Conservation (phyloP, 1,284 basidiomycete species). For the Amylostereum areolatum region DNA sequence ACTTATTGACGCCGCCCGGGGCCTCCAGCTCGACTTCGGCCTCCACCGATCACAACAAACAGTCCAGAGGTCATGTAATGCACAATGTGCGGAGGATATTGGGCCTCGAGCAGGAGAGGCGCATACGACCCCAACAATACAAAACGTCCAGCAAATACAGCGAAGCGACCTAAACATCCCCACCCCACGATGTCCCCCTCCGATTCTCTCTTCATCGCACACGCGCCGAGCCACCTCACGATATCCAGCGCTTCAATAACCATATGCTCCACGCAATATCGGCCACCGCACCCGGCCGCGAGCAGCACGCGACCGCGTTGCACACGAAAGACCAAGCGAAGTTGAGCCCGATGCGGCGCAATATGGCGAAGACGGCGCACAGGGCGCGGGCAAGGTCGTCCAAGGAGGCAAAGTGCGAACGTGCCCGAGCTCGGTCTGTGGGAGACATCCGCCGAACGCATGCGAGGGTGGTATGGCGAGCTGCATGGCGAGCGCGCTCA, state of each 20-base stretch:
- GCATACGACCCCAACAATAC: too few species aligned
- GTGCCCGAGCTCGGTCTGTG: slow-evolving; percentile 43
- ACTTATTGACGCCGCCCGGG: too few species aligned
- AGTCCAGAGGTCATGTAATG: too few species aligned
- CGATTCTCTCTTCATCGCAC: neutral
- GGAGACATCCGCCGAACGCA: slow-evolving; percentile 41
- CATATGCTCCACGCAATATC: slow-evolving; percentile 23
- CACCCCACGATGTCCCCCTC: neutral
- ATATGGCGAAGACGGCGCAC: slow-evolving; percentile 32
- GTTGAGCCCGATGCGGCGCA: slow-evolving; percentile 34
- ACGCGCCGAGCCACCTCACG: neutral
- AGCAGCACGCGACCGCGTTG: slow-evolving; percentile 38
- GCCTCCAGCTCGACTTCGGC: too few species aligned
- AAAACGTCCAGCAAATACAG: too few species aligned
- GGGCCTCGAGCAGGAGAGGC: too few species aligned
- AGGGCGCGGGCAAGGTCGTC: slow-evolving; percentile 32
- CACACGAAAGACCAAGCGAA: slow-evolving; percentile 43
- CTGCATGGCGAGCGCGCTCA: slow-evolving; percentile 36
- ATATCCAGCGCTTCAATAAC: slow-evolving; percentile 7
- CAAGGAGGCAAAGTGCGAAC: slow-evolving; percentile 27
- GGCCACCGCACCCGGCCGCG: slow-evolving; percentile 46
- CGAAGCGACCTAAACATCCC: too few species aligned
- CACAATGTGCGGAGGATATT: too few species aligned
- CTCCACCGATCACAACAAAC: too few species aligned
- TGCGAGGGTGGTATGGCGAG: slow-evolving; percentile 35